A percentile compares a stretch with the other conserved stretches of the same genome.
phyloP scores from a whole-genome alignment of 495 filamentous ascomycete species.

The Rostrohypoxylon terebratum region DNA sequence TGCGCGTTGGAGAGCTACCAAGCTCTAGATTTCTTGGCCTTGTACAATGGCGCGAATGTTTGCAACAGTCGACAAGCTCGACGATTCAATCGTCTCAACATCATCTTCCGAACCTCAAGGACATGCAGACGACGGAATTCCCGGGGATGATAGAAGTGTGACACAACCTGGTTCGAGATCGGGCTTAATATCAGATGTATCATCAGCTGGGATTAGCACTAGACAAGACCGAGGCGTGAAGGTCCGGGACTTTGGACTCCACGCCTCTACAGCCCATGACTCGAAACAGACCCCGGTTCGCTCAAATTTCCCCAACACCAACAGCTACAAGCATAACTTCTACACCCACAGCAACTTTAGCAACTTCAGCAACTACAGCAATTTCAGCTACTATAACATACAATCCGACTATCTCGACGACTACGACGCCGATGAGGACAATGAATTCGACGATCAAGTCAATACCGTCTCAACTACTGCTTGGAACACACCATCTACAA shows the following conservation, averaged over 20 bases:
- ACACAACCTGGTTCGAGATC: constrained; percentile 38
- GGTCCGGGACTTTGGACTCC: constrained; percentile 36
- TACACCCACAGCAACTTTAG: neutral
- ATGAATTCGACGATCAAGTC: constrained; percentile 38
- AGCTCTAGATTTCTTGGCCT: constrained; percentile 34
- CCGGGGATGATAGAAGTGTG: constrained; percentile 19
- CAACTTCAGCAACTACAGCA: neutral
- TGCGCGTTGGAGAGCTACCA: neutral
- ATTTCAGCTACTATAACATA: constrained; percentile 1
- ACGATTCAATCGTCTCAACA: neutral
- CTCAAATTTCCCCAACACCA: constrained; percentile 42
- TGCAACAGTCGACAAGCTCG: constrained; percentile 25
- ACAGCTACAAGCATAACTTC: constrained; percentile 23
- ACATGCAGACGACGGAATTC: constrained; percentile 16
- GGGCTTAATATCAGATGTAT: constrained; percentile 36
- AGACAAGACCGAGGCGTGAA: constrained; percentile 42
- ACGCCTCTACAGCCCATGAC: constrained; percentile 39
- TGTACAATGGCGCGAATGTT: constrained; percentile 30
- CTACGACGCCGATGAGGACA: constrained; percentile 41
- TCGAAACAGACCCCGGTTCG: constrained; percentile 45
- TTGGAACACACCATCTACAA: constrained; percentile 43
- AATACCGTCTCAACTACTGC: constrained; percentile 23
- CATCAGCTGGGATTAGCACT: constrained; percentile 25
- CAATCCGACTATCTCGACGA: constrained; percentile 21
- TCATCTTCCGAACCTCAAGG: constrained; percentile 18